phyloP scores from a whole-genome alignment of 805 yeast genomes.

The Saccharomycopsis lassenensis region DNA sequence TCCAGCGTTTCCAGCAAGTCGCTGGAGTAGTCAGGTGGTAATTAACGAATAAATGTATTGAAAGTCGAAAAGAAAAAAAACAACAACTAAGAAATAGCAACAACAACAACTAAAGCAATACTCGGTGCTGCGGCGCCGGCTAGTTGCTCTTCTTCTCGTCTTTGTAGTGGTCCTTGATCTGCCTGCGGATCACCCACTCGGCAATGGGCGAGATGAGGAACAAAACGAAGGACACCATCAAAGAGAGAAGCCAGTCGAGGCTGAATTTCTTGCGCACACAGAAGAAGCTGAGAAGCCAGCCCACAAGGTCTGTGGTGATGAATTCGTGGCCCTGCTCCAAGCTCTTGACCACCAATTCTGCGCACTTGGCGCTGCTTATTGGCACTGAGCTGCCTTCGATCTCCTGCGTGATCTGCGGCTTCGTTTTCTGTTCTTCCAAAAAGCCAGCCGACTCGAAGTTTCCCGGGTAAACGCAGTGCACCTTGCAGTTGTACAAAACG shows the following conservation, averaged over 20 bases:
- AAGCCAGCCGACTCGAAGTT: conserved; percentile 86
- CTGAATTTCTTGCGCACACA: conserved; percentile 66
- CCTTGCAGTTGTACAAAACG: conserved; percentile 51
- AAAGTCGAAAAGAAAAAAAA: too few relatives aligned
- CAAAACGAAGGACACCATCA: conserved; percentile 35
- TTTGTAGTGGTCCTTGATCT: too few relatives aligned
- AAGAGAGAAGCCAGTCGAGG: conserved; percentile 41
- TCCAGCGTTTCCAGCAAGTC: too few relatives aligned
- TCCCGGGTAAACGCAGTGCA: conserved; percentile 77
- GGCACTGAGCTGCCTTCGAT: conserved; percentile 83
- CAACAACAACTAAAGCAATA: too few relatives aligned
- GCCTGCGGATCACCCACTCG: too few relatives aligned
- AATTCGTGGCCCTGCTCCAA: conserved; percentile 59
- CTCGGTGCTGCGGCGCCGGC: too few relatives aligned
- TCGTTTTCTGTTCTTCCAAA: conserved; percentile 66
- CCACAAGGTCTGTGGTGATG: conserved; percentile 72
- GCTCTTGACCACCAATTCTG: conserved; percentile 43
- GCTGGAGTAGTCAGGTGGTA: too few relatives aligned
- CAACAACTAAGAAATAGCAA: too few relatives aligned
- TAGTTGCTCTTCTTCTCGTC: too few relatives aligned
- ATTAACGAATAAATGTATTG: too few relatives aligned
- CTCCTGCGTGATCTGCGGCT: conserved; percentile 69
- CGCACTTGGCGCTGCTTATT: conserved; percentile 55
- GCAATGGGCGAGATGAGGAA: conserved; percentile 52
- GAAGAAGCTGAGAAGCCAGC: conserved; percentile 65